Evolutionary conservation across 2,329 filamentous ascomycete genomes (phyloP).

Genomic region (Aureobasidium leucospermi): DNA sequence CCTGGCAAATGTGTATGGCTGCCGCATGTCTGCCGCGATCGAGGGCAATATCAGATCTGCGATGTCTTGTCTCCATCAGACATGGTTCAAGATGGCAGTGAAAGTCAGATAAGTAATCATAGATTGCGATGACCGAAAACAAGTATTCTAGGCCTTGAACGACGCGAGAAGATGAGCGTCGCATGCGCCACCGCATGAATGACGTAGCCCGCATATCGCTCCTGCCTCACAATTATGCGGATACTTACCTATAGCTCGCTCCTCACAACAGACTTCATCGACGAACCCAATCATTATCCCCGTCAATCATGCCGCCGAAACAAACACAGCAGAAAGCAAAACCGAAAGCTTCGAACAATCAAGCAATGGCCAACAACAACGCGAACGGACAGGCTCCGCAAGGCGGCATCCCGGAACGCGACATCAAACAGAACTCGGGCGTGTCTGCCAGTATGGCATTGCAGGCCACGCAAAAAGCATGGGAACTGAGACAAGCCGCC

Average conservation of each 20-base stretch:
- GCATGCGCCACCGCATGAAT: neutral
- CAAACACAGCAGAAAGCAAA: neutral
- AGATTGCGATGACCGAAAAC: neutral
- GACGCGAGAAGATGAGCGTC: neutral
- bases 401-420: constrained; percentile 25
- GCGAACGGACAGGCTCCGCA: neutral
- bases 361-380: neutral
- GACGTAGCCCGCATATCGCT: constrained; percentile 1
- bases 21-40: neutral
- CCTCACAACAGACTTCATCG: neutral
- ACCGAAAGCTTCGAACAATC: neutral
- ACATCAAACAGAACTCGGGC: constrained; percentile 33
- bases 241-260: neutral
- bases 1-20: too few relatives aligned
- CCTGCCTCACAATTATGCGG: neutral
- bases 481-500: constrained; percentile 33
- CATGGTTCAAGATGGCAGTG: neutral
- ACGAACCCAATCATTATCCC: neutral
- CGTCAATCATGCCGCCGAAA: neutral
- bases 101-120: neutral
- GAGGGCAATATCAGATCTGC: neutral
- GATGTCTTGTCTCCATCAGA: neutral
- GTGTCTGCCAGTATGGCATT: constrained; percentile 32
- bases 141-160: neutral
- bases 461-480: constrained; percentile 31